These are phyloP conservation scores for Ganoderma lucidum DNA, from an alignment of 1,284 basidiomycete genomes.

Conservation along the genomic window DNA sequence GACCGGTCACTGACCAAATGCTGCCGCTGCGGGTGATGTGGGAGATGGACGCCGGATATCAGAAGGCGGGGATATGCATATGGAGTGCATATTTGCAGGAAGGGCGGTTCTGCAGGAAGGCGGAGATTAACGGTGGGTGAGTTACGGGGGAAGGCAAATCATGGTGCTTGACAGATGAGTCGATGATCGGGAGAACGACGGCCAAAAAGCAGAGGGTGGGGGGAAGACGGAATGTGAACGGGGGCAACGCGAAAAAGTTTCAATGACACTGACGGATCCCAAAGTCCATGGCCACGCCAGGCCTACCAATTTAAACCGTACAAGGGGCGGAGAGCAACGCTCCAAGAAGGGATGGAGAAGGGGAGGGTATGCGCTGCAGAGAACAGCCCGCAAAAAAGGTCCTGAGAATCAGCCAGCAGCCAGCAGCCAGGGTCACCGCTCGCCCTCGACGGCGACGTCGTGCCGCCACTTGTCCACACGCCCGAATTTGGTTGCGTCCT, in stretches of 20 bases:
- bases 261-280: conserved; percentile 4
- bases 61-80: conserved; percentile 4
- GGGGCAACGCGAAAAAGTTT: conserved; percentile 13
- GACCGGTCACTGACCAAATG: not conserved
- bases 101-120: not conserved
- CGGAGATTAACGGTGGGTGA: conserved; percentile 17
- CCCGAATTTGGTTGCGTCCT: conserved; percentile 70
- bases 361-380: not conserved
- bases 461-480: conserved; percentile 82
- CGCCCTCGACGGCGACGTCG: conserved; percentile 76
- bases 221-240: conserved; percentile 1
- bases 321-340: not conserved
- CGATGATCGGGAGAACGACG: not conserved
- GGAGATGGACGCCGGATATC: not conserved
- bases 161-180: conserved; percentile 3
- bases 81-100: not conserved
- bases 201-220: not conserved
- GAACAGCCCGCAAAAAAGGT: not conserved
- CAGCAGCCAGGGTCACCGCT: conserved; percentile 34
- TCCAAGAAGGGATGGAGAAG: not conserved
- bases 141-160: conserved; percentile 12
- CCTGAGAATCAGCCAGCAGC: not conserved
- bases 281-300: conserved; percentile 13
- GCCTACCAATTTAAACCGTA: conserved; percentile 13
- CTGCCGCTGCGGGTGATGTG: not conserved